Evolutionary conservation across 192 early-diverging fungal species (phyloP), one percentile per base, ranked within the genome.

Genomic region (Lobulomyces angularis): DNA sequence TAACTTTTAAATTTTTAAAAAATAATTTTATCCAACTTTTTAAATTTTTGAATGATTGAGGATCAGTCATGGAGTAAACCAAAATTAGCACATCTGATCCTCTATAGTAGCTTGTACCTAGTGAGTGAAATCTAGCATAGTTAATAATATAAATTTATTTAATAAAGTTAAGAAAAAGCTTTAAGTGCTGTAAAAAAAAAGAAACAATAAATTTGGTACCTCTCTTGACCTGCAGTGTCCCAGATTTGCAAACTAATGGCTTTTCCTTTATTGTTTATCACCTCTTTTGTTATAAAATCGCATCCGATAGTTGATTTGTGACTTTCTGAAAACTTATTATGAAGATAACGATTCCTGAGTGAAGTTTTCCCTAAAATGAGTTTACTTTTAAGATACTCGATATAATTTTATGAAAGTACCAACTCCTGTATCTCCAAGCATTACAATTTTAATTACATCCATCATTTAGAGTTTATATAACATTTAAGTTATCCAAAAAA

Each of bases 171-270:
- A 35, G 3, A 35, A 35, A 35, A 3, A 3, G n/a, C n/a, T n/a
- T n/a, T n/a, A n/a, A n/a, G n/a, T n/a, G n/a, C n/a, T n/a, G n/a
- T n/a, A n/a, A n/a, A n/a, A n/a, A n/a, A n/a, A n/a, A n/a, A n/a
- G n/a, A n/a, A n/a, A n/a, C n/a, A n/a, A n/a, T n/a, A n/a, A n/a
- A n/a, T n/a, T n/a, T n/a, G n/a, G n/a, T n/a, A n/a, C 25, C 64
- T 44, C 30, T 66, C 64, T 39, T 67, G 59, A 53, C 56, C 62
- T n/a, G 64, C 64, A 9, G 64, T 67, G 45, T 67, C 64, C 64
- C 64, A 67, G 12, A 67, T 55, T 42, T 67, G 64, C 42, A 67
- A 35, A 6, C 31, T 18, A 17, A 61, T 51, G 19, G 27, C 37
- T 35, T 35, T 8, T 19, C 49, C 53, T 8, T 43, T 50, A n/a